Conservation (phyloP, 768 basidiomycete species). For the Suillus bovinus region DNA sequence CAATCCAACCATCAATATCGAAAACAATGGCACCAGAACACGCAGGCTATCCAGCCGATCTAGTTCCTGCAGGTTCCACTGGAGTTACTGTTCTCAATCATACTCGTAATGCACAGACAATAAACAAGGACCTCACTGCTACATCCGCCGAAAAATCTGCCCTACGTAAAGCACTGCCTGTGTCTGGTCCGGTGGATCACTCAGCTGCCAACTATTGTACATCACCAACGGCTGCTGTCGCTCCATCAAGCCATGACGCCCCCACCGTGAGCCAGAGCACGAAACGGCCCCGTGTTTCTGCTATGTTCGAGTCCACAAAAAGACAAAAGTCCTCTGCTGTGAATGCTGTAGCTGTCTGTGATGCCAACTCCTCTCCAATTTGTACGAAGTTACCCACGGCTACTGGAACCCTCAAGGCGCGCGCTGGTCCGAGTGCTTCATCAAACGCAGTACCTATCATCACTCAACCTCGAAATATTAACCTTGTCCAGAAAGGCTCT, state of each 20-base stretch:
- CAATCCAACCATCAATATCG: not conserved
- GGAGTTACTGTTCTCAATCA: not conserved
- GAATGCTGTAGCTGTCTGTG: not conserved
- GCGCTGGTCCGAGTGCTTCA: not conserved
- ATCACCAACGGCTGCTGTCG: not conserved
- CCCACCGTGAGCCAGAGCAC: not conserved
- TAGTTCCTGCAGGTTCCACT: not conserved
- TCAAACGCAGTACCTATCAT: not conserved
- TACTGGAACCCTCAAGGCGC: not conserved
- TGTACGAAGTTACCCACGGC: not conserved
- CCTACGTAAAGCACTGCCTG: not conserved
- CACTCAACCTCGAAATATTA: not conserved
- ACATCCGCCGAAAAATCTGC: not conserved
- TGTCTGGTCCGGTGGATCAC: not conserved
- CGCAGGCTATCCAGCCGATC: not conserved
- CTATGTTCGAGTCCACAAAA: not conserved
- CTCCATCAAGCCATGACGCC: not conserved
- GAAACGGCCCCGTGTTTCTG: conserved; percentile 1
- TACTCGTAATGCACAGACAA: not conserved
- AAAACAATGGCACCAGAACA: not conserved
- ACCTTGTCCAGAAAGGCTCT: not conserved
- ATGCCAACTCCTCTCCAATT: not conserved
- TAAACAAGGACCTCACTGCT: not conserved
- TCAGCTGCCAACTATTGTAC: not conserved
- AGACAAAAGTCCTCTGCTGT: not conserved